Conservation (phyloP, 163 green algal species). For the Chlorella variabilis region DNA sequence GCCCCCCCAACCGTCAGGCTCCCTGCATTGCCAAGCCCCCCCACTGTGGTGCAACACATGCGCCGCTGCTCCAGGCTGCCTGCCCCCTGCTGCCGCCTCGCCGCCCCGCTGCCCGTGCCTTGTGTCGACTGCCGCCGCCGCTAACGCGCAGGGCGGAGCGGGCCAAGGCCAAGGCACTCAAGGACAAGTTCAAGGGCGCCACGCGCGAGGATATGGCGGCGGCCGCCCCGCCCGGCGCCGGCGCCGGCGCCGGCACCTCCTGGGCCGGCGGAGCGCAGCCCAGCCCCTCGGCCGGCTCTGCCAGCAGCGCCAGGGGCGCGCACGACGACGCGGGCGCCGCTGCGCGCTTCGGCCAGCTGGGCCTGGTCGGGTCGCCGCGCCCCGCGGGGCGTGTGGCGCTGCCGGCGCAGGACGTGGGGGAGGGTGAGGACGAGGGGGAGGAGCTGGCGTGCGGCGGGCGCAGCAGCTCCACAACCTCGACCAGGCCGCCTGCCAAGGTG, state of each 20-base stretch:
- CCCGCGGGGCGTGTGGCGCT: background rate
- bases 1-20: too few species aligned
- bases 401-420: background rate
- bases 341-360: background rate
- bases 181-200: conserved; percentile 35
- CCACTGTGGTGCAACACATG: background rate
- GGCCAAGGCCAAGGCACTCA: conserved; percentile 24
- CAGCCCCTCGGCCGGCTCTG: background rate
- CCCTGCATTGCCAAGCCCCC: too few species aligned
- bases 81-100: background rate
- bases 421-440: background rate
- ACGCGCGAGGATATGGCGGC: conserved; percentile 3
- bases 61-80: too few species aligned
- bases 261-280: background rate
- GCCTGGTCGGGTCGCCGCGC: background rate
- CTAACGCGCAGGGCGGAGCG: conserved; percentile 16
- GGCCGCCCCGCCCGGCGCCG: background rate
- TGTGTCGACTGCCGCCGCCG: background rate
- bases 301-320: background rate
- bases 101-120: too few species aligned
- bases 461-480: background rate
- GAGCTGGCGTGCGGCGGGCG: background rate
- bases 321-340: background rate
- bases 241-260: background rate
- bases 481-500: background rate